phyloP scores from a whole-genome alignment of 2,329 filamentous ascomycete species.

The Escovopsis weberi region DNA sequence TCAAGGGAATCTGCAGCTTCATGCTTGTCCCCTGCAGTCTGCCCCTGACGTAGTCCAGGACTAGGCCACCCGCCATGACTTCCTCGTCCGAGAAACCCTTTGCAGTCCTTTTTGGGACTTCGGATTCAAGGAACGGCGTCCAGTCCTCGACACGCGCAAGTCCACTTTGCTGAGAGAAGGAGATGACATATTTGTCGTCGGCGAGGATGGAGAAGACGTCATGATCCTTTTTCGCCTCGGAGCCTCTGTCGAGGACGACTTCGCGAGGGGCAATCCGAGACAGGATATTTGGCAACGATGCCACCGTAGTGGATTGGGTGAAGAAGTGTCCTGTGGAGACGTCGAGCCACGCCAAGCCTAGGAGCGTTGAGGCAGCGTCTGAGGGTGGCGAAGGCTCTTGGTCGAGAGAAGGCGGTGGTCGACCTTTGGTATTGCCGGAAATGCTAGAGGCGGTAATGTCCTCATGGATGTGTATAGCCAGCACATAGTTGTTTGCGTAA shows the following conservation, averaged over 20 bases:
- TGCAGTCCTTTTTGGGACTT: slow-evolving; percentile 39
- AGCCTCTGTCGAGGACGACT: slow-evolving; percentile 57
- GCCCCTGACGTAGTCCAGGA: slow-evolving; percentile 75
- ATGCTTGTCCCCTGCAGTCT: slow-evolving; percentile 64
- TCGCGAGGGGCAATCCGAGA: slow-evolving; percentile 75
- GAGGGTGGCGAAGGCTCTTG: background rate
- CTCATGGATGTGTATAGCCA: slow-evolving; percentile 52
- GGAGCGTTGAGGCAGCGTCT: slow-evolving; percentile 13
- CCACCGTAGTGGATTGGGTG: slow-evolving; percentile 60
- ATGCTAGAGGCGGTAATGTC: background rate
- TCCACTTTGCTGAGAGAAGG: slow-evolving; percentile 44
- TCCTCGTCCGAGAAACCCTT: slow-evolving; percentile 52
- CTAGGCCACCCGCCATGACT: slow-evolving; percentile 57
- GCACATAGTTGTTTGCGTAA: slow-evolving; percentile 82
- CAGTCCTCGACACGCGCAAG: slow-evolving; percentile 47
- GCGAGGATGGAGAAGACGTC: slow-evolving; percentile 53
- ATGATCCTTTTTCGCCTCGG: slow-evolving; percentile 43
- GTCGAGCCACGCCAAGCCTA: slow-evolving; percentile 89
- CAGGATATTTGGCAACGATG: slow-evolving; percentile 62
- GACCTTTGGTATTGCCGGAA: background rate
- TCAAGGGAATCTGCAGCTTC: slow-evolving; percentile 69
- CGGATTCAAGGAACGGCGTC: slow-evolving; percentile 62
- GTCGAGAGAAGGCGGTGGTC: background rate
- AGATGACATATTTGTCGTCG: slow-evolving; percentile 63
- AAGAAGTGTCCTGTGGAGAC: slow-evolving; percentile 90